phyloP scores from a whole-genome alignment of 1,284 basidiomycete genomes.

The Fistulinella cinereoalba region DNA sequence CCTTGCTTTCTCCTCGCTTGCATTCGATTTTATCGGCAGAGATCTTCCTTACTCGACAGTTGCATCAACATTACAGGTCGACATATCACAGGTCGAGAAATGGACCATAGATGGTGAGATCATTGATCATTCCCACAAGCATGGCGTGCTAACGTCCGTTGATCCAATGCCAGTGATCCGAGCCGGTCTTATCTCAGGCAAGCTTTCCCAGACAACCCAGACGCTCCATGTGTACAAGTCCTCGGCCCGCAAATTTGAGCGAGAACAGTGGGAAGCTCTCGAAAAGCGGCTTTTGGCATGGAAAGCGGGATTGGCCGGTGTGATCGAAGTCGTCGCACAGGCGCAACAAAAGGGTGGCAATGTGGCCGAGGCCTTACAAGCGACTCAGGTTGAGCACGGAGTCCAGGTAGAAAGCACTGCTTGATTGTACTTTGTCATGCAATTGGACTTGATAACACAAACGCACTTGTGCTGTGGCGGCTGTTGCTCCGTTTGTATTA shows the following conservation, averaged over 20 bases:
- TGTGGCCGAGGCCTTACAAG: constrained; percentile 20
- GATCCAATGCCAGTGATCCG: constrained; percentile 68
- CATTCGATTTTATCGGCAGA: constrained; percentile 72
- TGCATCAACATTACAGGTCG: constrained; percentile 66
- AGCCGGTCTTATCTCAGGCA: constrained; percentile 76
- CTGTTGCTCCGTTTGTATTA: no score
- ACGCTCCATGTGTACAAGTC: constrained; percentile 77
- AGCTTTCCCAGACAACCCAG: constrained; percentile 81
- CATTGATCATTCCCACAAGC: background rate
- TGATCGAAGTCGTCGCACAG: constrained; percentile 65
- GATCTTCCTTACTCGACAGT: constrained; percentile 76
- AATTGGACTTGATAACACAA: no score
- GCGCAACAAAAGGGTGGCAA: constrained; percentile 37
- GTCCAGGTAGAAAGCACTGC: constrained; percentile 20
- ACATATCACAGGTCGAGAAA: constrained; percentile 73
- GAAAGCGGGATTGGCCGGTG: constrained; percentile 68
- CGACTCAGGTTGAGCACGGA: constrained; percentile 22
- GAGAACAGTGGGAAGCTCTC: constrained; percentile 79
- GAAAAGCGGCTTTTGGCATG: constrained; percentile 78
- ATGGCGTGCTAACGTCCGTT: background rate
- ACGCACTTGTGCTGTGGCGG: no score
- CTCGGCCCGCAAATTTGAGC: constrained; percentile 75
- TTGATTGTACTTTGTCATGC: constrained; percentile 7
- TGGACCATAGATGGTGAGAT: constrained; percentile 86
- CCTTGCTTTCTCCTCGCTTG: constrained; percentile 76